Evolutionary conservation across 2,329 filamentous ascomycete species (phyloP).

Genomic region (Lachnellula arida): DNA sequence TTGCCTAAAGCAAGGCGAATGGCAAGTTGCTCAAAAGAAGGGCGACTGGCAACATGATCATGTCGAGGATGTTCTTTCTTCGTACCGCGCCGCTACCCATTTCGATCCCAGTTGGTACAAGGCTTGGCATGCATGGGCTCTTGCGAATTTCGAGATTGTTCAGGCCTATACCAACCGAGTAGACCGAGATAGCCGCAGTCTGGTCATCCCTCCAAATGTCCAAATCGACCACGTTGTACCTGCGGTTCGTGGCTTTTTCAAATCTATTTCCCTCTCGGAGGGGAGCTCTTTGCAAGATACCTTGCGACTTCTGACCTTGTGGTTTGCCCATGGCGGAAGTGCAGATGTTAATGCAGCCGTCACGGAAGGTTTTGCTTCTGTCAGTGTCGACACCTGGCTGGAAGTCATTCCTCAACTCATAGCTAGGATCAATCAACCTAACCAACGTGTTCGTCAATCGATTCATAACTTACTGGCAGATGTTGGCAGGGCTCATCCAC

Average conservation of each 20-base stretch:
- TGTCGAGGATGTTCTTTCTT: conserved; percentile 82
- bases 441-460: conserved; percentile 78
- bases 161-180: conserved; percentile 56
- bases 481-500: conserved; percentile 89
- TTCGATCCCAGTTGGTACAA: conserved; percentile 98
- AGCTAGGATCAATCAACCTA: conserved; percentile 94
- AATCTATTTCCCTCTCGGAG: conserved; percentile 87
- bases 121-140: conserved; percentile 97
- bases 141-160: conserved; percentile 98
- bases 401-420: conserved; percentile 98
- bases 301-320: conserved; percentile 83
- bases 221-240: conserved; percentile 88
- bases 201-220: conserved; percentile 55
- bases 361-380: conserved; percentile 82
- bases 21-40: conserved; percentile 81
- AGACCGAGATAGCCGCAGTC: conserved; percentile 21
- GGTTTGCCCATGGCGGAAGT: conserved; percentile 91
- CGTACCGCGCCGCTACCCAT: conserved; percentile 86
- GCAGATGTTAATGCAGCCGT: conserved; percentile 84
- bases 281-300: conserved; percentile 95
- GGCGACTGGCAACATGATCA: conserved; percentile 85
- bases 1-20: conserved; percentile 93
- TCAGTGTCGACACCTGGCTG: conserved; percentile 97
- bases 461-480: conserved; percentile 91
- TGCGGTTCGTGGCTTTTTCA: conserved; percentile 93